phyloP scores from a whole-genome alignment of 2,329 filamentous ascomycete genomes.

The Cercospora canescens region DNA sequence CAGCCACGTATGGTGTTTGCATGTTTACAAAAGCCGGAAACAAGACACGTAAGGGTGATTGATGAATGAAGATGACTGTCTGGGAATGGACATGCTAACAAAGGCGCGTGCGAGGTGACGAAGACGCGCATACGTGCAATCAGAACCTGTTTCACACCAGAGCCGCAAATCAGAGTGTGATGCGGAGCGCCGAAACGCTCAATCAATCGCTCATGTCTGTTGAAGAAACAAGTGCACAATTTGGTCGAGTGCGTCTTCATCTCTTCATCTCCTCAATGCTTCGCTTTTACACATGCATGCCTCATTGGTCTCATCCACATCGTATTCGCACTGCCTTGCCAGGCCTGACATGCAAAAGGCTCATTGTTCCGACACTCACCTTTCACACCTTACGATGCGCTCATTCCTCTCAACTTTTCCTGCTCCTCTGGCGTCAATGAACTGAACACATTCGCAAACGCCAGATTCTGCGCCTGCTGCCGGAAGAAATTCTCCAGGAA shows the following conservation, averaged over 20 bases:
- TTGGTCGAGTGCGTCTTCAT: background rate
- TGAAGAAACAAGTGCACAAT: too few relatives aligned
- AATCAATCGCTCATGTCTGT: too few relatives aligned
- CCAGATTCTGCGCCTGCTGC: slow-evolving; percentile 52
- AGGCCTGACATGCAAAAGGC: background rate
- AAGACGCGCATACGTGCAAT: too few relatives aligned
- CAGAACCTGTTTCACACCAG: too few relatives aligned
- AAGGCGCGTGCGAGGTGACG: too few relatives aligned
- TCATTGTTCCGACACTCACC: background rate
- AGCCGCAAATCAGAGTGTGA: too few relatives aligned
- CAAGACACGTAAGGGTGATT: too few relatives aligned
- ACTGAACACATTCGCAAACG: slow-evolving; percentile 57
- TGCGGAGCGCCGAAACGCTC: too few relatives aligned
- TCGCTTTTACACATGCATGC: background rate
- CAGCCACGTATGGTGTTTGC: too few relatives aligned
- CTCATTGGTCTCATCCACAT: background rate
- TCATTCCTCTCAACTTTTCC: slow-evolving; percentile 48
- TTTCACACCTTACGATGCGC: slow-evolving; percentile 11
- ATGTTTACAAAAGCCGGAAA: too few relatives aligned
- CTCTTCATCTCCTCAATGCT: background rate
- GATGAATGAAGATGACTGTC: too few relatives aligned
- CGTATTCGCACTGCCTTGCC: background rate
- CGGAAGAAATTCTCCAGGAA: slow-evolving; percentile 83
- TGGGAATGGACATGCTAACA: too few relatives aligned
- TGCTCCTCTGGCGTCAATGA: slow-evolving; percentile 57